phyloP scores from a whole-genome alignment of 2,329 filamentous ascomycete species.

The Cordyceps cateniannulata region DNA sequence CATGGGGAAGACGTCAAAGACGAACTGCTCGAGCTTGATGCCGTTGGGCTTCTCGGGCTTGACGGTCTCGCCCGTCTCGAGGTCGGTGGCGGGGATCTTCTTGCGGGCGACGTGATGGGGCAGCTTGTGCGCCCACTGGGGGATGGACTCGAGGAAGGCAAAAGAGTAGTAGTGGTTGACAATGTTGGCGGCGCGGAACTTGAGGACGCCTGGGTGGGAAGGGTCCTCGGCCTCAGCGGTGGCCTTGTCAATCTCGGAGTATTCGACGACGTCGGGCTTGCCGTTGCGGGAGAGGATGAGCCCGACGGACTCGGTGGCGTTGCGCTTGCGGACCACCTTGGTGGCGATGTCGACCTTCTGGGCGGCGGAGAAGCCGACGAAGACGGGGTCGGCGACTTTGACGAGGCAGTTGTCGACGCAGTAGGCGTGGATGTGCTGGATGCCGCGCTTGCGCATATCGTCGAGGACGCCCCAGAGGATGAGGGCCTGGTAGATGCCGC shows the following conservation, averaged over 20 bases:
- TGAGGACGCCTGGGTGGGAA: slow-evolving; percentile 73
- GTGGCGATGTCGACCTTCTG: slow-evolving; percentile 93
- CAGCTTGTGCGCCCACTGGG: slow-evolving; percentile 75
- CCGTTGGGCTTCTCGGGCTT: slow-evolving; percentile 95
- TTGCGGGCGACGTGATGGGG: slow-evolving; percentile 96
- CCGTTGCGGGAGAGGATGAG: slow-evolving; percentile 93
- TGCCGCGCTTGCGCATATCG: slow-evolving; percentile 83
- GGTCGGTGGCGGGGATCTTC: slow-evolving; percentile 89
- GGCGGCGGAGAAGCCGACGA: slow-evolving; percentile 86
- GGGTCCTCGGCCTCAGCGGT: slow-evolving; percentile 86
- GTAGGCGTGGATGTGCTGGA: slow-evolving; percentile 94
- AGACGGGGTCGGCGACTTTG: slow-evolving; percentile 93
- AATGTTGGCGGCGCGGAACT: slow-evolving; percentile 97
- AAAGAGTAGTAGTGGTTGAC: slow-evolving; percentile 99
- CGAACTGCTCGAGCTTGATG: slow-evolving; percentile 98
- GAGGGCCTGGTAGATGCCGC: slow-evolving; percentile 90
- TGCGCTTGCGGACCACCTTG: slow-evolving; percentile 98
- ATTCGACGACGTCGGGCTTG: slow-evolving; percentile 95
- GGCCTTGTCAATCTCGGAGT: slow-evolving; percentile 87
- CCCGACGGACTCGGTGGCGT: slow-evolving; percentile 91
- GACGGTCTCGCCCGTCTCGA: slow-evolving; percentile 68
- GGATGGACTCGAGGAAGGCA: slow-evolving; percentile 84
- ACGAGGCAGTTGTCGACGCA: slow-evolving; percentile 99
- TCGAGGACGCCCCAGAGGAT: slow-evolving; percentile 71
- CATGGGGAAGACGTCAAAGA: slow-evolving; percentile 96